Evolutionary conservation across 345 rosid genomes (phyloP), one percentile per base, ranked within the genome.

Genomic region (Brassica cretica): DNA sequence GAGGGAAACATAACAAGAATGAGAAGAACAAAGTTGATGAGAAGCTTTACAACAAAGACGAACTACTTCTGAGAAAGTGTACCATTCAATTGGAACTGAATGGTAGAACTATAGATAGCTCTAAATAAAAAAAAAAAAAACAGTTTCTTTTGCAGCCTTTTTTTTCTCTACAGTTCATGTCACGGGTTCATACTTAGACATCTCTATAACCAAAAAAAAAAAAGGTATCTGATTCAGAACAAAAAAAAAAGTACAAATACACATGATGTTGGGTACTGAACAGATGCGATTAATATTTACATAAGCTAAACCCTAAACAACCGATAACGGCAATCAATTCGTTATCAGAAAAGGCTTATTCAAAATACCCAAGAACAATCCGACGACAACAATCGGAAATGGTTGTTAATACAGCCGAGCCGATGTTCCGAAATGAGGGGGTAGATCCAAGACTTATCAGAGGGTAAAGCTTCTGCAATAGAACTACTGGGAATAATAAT

Each of bases 361-460:
- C 39, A 37, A 27, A 35, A 65, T 9, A 51, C 56, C 5, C 35
- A 25, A 25, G 32, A 41, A 51, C 19, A n/a, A 25, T 3, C 10
- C 19, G 33, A 25, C 19, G 59, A 60, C 39, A 6, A 7, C 2
- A 58, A 76, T 68, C 68, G 62, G 53, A 60, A 60, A 30, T 39
- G 67, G 24, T 53, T 16, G 55, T 29, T 27, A 61, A 25, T 11
- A 60, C 33, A 25, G 65, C 35, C 14, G 65, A n/a, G 37, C n/a
- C 24, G 11, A 25, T 59, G 39, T 67, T 68, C 68, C 21, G 27
- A 76, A 76, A 70, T 77, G 66, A 70, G 39, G 39, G 65, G 7
- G 4, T 49, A 61, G 70, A 76, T 76, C 56, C 65, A 11, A 70
- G 70, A 70, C 19, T 8, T 21, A 32, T 46, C 14, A 75, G 53